These are phyloP conservation scores for Taxillus chinensis DNA, from an alignment of 164 flowering plant genomes.

Conservation along the genomic window DNA sequence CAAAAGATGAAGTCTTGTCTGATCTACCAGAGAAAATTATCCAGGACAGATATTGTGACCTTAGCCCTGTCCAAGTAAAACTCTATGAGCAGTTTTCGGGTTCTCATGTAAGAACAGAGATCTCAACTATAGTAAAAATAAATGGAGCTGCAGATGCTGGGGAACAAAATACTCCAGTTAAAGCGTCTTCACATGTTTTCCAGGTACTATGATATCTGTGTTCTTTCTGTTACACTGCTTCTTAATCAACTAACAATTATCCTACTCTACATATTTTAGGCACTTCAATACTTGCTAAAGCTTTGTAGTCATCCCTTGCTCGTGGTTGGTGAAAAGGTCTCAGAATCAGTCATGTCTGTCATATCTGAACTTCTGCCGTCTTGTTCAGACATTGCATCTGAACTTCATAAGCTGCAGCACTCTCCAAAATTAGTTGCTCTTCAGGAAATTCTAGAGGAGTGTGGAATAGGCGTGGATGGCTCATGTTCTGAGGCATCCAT, in stretches of 20 bases:
- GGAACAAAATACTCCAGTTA: constrained; percentile 37
- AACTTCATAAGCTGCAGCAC: constrained; percentile 76
- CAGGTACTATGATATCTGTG: constrained; percentile 41
- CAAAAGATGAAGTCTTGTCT: constrained; percentile 92
- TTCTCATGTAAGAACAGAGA: constrained; percentile 71
- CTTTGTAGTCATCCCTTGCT: constrained; percentile 99
- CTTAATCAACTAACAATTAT: neutral
- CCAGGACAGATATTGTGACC: constrained; percentile 96
- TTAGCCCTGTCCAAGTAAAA: constrained; percentile 78
- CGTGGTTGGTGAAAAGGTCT: constrained; percentile 61
- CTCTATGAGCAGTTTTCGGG: constrained; percentile 92
- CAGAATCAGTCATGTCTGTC: constrained; percentile 33
- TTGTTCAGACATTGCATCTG: constrained; percentile 40
- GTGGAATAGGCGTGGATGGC: constrained; percentile 88
- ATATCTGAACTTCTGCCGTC: constrained; percentile 54
- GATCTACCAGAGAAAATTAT: constrained; percentile 97
- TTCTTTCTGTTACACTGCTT: neutral
- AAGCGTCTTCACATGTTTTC: constrained; percentile 89
- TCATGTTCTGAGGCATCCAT: constrained; percentile 52
- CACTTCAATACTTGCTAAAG: constrained; percentile 93
- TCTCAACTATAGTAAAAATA: constrained; percentile 52
- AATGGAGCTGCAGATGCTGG: constrained; percentile 35
- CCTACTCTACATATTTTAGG: constrained; percentile 35
- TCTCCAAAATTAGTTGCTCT: constrained; percentile 97
- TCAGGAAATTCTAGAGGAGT: constrained; percentile 93